phyloP scores from a whole-genome alignment of 345 rosid genomes.

The Eucalyptus globulus region DNA sequence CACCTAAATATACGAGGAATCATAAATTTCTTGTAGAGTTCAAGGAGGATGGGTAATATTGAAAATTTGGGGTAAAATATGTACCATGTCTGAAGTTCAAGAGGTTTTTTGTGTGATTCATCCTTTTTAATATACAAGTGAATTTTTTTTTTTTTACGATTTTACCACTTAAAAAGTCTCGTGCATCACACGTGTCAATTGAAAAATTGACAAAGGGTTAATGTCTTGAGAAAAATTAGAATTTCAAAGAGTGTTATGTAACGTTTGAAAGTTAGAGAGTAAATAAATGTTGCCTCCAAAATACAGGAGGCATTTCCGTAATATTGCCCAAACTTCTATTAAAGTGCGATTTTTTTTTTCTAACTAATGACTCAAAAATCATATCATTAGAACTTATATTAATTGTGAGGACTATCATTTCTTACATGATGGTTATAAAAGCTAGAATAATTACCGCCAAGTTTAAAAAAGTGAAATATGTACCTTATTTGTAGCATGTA shows the following conservation, averaged over 20 bases:
- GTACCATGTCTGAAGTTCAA: too few relatives aligned
- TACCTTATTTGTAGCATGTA: neutral
- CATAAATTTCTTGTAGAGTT: neutral
- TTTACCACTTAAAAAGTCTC: neutral
- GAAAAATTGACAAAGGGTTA: neutral
- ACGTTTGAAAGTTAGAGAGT: neutral
- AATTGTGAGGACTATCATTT: neutral
- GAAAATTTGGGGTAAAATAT: too few relatives aligned
- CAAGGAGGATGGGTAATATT: too few relatives aligned
- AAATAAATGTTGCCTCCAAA: neutral
- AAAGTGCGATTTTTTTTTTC: neutral
- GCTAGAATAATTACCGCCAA: neutral
- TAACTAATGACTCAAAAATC: neutral
- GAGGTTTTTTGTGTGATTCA: neutral
- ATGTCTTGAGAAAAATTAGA: neutral
- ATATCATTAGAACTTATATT: neutral
- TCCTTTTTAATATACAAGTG: neutral
- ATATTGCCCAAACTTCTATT: neutral
- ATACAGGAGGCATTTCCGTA: neutral
- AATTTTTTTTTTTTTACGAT: too few relatives aligned
- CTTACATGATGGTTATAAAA: neutral
- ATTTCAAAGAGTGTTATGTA: neutral
- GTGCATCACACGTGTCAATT: neutral
- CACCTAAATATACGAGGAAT: neutral
- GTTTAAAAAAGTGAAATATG: neutral